These are phyloP conservation scores for Populus davidiana DNA, from an alignment of 345 rosid species.

Conservation along the genomic window DNA sequence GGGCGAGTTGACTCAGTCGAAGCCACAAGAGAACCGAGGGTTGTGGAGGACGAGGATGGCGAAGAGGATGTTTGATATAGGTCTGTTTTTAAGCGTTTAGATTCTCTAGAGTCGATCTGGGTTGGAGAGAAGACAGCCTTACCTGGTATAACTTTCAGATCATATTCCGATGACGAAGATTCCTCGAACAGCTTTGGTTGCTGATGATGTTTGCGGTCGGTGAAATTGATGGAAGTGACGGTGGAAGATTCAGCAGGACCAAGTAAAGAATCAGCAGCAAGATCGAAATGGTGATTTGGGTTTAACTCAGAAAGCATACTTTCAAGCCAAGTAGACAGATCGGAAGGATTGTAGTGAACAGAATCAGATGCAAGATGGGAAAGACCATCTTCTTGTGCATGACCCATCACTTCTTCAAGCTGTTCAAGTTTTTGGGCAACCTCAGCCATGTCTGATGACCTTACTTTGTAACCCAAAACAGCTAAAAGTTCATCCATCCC, in stretches of 20 bases:
- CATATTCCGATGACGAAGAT: conserved; percentile 50
- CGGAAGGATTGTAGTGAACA: conserved; percentile 76
- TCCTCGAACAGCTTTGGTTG: conserved; percentile 19
- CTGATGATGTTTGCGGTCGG: background rate
- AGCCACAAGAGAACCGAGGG: conserved; percentile 4
- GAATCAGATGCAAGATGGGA: conserved; percentile 60
- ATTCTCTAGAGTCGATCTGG: background rate
- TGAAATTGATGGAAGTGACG: conserved; percentile 35
- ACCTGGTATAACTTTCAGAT: conserved; percentile 71
- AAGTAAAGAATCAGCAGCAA: conserved; percentile 32
- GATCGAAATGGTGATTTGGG: conserved; percentile 35
- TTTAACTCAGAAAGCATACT: conserved; percentile 63
- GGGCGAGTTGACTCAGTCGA: conserved; percentile 44
- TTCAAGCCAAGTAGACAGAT: conserved; percentile 63
- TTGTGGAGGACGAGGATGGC: conserved; percentile 31
- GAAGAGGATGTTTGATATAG: conserved; percentile 19
- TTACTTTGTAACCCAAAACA: conserved; percentile 67
- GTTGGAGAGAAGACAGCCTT: conserved; percentile 46
- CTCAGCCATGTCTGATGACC: conserved; percentile 79
- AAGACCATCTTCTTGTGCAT: conserved; percentile 55
- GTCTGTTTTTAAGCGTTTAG: conserved; percentile 7
- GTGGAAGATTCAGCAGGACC: conserved; percentile 41
- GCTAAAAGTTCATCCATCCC: conserved; percentile 78
- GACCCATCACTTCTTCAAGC: conserved; percentile 64
- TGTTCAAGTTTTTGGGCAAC: conserved; percentile 81